Base-by-base conservation (phyloP, 495 filamentous ascomycete species). In the Cenococcum geophilum region DNA sequence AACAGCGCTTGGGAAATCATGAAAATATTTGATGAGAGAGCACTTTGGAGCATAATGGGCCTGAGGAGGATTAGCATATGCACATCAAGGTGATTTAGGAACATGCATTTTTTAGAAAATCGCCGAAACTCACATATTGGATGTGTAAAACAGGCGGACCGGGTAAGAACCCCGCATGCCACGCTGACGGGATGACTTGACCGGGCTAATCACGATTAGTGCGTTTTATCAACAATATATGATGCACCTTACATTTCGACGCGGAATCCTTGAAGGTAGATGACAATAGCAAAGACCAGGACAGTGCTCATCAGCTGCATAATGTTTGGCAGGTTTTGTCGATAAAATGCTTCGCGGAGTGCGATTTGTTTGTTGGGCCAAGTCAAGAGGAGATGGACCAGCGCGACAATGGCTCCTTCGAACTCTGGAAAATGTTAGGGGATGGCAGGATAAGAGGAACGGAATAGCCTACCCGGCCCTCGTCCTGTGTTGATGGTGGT, bases 1-100 rank as follows among this genome's bases (percentile, higher is more conserved):
- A 92, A 97, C 68, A 99, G 83, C 93, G 97, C 97, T 81, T 99
- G 95, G 73, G 84, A 89, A 80, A 99, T 86, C 51, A 97, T 78
- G 85, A 99, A 99, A 78, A 99, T 85, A 82, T 99, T 97, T 80
- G 95, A 96, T 69, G 89, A 95, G 61, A 99, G 83, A 57, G 95
- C 92, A 45, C 90, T 95, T 79, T 97, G 95, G 66, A 99, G 82
- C 95, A 99, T 97, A 80, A 99, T 99, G 69, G 95, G 95, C 95
- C 27, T 32, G 27, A 32, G 27, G 6, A 32, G 27, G 27, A 32
- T 32, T 2, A 32, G 27, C 27, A 32, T 6, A 6, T 3, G 27
- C 27, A 32, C 6, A 32, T 32, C 27, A 6, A 32, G 27, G 2
- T 32, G 27, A 32, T 32, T 32, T 32, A 32, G 27, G 27, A 6